Conservation (phyloP, 352 stramenopile species). For the Pythium aphanidermatum region DNA sequence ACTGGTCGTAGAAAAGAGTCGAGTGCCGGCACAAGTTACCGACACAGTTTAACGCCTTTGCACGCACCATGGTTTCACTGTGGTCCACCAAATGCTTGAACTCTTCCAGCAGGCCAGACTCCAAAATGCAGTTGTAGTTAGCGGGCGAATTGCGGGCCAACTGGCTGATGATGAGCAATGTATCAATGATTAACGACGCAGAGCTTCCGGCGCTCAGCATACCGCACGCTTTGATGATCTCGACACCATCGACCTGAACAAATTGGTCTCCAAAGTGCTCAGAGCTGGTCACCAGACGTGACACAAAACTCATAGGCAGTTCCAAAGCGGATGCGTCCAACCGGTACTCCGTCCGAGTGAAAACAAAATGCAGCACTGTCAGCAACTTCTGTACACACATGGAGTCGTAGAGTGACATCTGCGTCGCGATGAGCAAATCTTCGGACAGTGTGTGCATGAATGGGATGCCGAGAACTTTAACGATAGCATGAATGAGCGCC, state of each 20-base stretch:
- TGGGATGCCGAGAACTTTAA: conserved; percentile 77
- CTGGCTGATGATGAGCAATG: conserved; percentile 84
- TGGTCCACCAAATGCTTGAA: conserved; percentile 58
- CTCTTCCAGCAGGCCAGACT: conserved; percentile 41
- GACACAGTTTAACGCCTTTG: conserved; percentile 89
- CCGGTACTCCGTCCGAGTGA: conserved; percentile 41
- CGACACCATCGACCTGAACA: conserved; percentile 56
- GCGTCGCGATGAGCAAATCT: conserved; percentile 54
- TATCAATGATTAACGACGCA: conserved; percentile 67
- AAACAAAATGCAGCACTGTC: conserved; percentile 54
- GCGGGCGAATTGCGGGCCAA: conserved; percentile 66
- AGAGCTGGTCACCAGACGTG: conserved; percentile 77
- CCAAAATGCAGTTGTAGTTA: conserved; percentile 68
- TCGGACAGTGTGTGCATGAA: conserved; percentile 67
- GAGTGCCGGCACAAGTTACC: conserved; percentile 91
- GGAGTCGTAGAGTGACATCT: conserved; percentile 68
- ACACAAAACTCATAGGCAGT: conserved; percentile 78
- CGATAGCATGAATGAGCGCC: conserved; percentile 74
- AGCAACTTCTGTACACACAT: conserved; percentile 63
- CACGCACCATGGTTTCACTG: conserved; percentile 66
- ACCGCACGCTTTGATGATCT: conserved; percentile 60
- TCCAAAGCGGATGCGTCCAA: conserved; percentile 55
- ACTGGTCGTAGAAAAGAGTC: conserved; percentile 74
- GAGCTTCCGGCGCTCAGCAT: conserved; percentile 42
- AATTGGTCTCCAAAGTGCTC: conserved; percentile 80